These are phyloP conservation scores for Vinca minor DNA, from an alignment of 257 asterid species.

Conservation along the genomic window DNA sequence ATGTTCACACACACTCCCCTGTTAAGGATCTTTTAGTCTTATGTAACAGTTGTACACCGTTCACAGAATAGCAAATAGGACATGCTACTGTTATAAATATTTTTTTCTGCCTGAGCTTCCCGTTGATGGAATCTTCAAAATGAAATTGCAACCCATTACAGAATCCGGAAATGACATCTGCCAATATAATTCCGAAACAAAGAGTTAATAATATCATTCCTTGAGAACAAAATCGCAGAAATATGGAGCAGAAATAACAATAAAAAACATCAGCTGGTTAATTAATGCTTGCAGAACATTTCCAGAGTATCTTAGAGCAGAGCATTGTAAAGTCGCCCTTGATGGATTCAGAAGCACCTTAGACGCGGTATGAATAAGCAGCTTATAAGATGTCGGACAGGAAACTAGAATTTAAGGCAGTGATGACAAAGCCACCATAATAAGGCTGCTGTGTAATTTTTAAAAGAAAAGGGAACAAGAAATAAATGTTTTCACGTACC, in stretches of 20 bases:
- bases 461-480: background rate
- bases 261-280: background rate
- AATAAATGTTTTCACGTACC: conserved; percentile 35
- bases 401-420: background rate
- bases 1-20: background rate
- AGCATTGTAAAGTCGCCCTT: background rate
- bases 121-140: background rate
- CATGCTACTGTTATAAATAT: background rate
- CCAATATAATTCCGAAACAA: background rate
- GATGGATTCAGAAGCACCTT: background rate
- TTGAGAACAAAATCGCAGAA: background rate
- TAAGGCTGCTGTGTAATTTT: no score
- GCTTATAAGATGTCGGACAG: background rate
- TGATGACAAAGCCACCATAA: background rate
- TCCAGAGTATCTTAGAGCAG: background rate
- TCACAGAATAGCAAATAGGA: background rate
- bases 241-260: background rate
- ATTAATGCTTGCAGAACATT: background rate
- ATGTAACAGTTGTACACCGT: background rate
- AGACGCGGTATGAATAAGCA: background rate
- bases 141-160: conserved; percentile 8
- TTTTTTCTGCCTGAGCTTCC: background rate
- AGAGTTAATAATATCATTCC: background rate
- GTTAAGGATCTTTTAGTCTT: background rate
- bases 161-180: conserved; percentile 32